A percentile compares a stretch with the other conserved stretches of the same genome.
Evolutionary conservation across 2,329 filamentous ascomycete species (phyloP).

Genomic region (Coleophoma eucalyptorum): DNA sequence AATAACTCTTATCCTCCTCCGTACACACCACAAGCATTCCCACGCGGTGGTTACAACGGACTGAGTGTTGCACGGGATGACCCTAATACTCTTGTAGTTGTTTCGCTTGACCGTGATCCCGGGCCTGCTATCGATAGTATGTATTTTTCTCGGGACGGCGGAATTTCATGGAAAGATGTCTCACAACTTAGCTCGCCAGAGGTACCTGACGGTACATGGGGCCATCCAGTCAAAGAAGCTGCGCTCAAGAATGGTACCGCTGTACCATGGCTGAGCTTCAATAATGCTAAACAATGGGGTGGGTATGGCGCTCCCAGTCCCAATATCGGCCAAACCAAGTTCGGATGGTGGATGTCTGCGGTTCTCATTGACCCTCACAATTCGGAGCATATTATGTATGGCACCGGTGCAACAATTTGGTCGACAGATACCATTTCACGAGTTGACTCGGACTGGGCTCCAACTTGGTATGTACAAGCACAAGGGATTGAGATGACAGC

Average conservation of each 20-base stretch:
- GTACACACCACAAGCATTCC: conserved; percentile 10
- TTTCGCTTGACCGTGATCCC: conserved; percentile 11
- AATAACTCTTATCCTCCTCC: conserved; percentile 8
- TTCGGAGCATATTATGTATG: conserved; percentile 55
- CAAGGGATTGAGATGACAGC: conserved; percentile 15
- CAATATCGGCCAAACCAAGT: conserved; percentile 9
- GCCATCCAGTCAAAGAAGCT: conserved; percentile 9
- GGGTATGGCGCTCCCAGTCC: conserved; percentile 11
- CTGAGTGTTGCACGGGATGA: conserved; percentile 9
- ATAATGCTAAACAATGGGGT: conserved; percentile 8
- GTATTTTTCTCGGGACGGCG: conserved; percentile 9
- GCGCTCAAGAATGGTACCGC: conserved; percentile 7
- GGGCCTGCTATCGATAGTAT: conserved; percentile 12
- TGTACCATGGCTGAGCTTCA: conserved; percentile 13
- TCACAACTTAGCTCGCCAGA: conserved; percentile 7
- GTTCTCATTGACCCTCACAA: conserved; percentile 53
- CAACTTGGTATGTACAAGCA: conserved; percentile 10
- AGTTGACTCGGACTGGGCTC: conserved; percentile 5
- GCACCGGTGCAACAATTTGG: conserved; percentile 48
- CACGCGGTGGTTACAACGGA: conserved; percentile 10
- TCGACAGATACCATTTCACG: conserved; percentile 30
- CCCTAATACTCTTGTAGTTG: conserved; percentile 10
- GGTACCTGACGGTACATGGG: conserved; percentile 8
- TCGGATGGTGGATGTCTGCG: conserved; percentile 58
- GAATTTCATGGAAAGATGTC: conserved; percentile 11